Conservation (phyloP, 176 grass and related monocot genomes). For the Bromus sterilis region DNA sequence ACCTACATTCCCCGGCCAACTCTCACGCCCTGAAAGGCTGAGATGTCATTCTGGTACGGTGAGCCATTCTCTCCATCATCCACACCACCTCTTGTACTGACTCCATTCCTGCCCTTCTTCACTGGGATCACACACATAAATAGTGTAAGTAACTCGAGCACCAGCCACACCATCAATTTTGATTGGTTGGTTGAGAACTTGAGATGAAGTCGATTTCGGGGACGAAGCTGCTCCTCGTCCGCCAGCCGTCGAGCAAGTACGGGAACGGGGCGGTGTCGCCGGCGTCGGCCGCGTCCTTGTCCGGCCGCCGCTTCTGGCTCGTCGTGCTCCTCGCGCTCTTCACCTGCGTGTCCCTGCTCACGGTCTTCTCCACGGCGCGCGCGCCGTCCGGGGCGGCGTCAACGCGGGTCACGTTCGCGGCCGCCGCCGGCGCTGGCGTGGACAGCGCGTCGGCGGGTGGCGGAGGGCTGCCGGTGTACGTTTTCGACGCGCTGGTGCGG, state of each 20-base stretch:
- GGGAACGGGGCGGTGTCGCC: slow-evolving; percentile 13
- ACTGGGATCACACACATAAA: neutral
- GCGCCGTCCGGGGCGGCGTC: neutral
- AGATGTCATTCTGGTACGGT: slow-evolving; percentile 13
- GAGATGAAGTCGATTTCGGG: slow-evolving; percentile 26
- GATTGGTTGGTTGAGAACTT: neutral
- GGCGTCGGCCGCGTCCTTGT: neutral
- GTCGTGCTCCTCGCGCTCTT: slow-evolving; percentile 52
- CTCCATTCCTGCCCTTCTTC: neutral
- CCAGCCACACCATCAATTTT: neutral
- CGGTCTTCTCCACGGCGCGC: slow-evolving; percentile 51
- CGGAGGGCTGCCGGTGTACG: slow-evolving; percentile 31
- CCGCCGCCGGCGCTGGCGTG: neutral
- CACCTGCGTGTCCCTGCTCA: slow-evolving; percentile 64
- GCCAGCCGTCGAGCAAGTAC: slow-evolving; percentile 32
- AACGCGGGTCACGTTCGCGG: neutral
- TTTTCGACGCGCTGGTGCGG: slow-evolving; percentile 83
- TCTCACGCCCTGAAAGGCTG: neutral
- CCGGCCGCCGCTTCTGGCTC: slow-evolving; percentile 38
- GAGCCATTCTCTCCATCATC: slow-evolving; percentile 4
- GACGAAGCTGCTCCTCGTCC: slow-evolving; percentile 30
- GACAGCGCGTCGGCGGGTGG: neutral
- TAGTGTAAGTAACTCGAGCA: neutral
- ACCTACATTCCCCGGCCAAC: slow-evolving; percentile 7
- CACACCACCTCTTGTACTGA: neutral